Conservation (phyloP, 1,284 basidiomycete genomes). For the Tilletiopsis washingtonensis region DNA sequence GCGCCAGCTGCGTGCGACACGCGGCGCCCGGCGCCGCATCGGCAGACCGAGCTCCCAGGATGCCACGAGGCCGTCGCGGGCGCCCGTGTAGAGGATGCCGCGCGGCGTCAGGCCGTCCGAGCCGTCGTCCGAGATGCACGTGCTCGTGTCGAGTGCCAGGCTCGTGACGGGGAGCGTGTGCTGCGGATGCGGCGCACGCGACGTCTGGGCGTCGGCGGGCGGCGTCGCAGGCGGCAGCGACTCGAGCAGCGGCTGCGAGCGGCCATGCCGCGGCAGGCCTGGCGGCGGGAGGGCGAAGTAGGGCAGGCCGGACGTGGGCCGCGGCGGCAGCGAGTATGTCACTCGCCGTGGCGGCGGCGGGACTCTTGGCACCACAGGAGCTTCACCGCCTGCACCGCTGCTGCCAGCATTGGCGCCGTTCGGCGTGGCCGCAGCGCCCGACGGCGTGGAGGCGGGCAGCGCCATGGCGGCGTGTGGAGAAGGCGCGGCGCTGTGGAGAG, state of each 20-base stretch:
- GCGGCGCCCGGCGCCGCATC: constrained; percentile 50
- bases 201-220: not conserved
- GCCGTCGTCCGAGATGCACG: constrained; percentile 15
- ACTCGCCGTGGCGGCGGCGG: no score
- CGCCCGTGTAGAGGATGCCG: constrained; percentile 88
- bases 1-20: not conserved
- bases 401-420: no score
- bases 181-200: constrained; percentile 17
- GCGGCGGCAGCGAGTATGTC: no score
- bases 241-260: not conserved
- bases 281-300: not conserved
- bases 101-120: constrained; percentile 53
- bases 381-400: no score
- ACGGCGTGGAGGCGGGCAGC: no score
- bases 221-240: not conserved
- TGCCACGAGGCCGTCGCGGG: constrained; percentile 81
- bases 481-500: no score
- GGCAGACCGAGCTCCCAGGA: constrained; percentile 79
- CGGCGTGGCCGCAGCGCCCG: no score
- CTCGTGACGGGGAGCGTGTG: constrained; percentile 41
- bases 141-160: constrained; percentile 34
- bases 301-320: no score
- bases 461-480: no score
- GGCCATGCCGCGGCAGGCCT: not conserved
- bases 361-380: no score